Percentiles rank a stretch among this genome's conserved stretches.
phyloP scores from a whole-genome alignment of 306 rosid genomes.

The Fragaria ananassa region DNA sequence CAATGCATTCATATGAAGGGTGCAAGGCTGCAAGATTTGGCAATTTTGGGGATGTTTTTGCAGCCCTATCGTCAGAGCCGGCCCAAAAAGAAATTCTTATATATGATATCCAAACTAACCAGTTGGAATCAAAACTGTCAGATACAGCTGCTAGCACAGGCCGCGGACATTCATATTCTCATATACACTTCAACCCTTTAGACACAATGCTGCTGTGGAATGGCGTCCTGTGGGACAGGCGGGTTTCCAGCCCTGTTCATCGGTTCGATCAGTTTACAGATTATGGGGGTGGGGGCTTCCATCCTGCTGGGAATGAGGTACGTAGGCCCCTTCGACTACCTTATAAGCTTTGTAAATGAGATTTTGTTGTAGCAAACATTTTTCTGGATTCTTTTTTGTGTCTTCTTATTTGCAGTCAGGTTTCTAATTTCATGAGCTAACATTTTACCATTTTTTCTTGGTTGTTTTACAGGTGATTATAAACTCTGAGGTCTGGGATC shows the following conservation, averaged over 20 bases:
- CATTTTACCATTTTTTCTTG: background rate
- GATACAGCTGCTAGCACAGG: slow-evolving; percentile 62
- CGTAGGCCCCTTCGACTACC: slow-evolving; percentile 18
- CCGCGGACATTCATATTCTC: slow-evolving; percentile 76
- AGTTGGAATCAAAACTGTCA: slow-evolving; percentile 53
- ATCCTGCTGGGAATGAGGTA: slow-evolving; percentile 99
- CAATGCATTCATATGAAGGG: slow-evolving; percentile 79
- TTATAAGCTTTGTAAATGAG: background rate
- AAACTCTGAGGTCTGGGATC: slow-evolving; percentile 99
- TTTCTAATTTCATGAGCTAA: background rate
- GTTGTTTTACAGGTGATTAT: slow-evolving; percentile 65
- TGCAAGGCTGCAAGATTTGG: slow-evolving; percentile 96
- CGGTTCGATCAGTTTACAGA: slow-evolving; percentile 98
- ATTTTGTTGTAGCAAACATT: background rate
- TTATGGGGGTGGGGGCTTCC: slow-evolving; percentile 98
- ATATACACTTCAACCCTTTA: slow-evolving; percentile 76
- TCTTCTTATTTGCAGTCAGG: background rate
- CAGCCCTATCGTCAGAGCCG: slow-evolving; percentile 69
- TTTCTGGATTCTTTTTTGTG: background rate
- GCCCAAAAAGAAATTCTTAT: slow-evolving; percentile 74
- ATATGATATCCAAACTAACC: slow-evolving; percentile 69
- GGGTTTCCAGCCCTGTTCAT: slow-evolving; percentile 68
- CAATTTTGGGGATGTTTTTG: slow-evolving; percentile 71
- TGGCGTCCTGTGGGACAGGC: slow-evolving; percentile 91
- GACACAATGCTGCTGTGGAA: slow-evolving; percentile 95